Evolutionary conservation across 2,329 filamentous ascomycete genomes (phyloP).

Genomic region (Fusarium incarnatum): DNA sequence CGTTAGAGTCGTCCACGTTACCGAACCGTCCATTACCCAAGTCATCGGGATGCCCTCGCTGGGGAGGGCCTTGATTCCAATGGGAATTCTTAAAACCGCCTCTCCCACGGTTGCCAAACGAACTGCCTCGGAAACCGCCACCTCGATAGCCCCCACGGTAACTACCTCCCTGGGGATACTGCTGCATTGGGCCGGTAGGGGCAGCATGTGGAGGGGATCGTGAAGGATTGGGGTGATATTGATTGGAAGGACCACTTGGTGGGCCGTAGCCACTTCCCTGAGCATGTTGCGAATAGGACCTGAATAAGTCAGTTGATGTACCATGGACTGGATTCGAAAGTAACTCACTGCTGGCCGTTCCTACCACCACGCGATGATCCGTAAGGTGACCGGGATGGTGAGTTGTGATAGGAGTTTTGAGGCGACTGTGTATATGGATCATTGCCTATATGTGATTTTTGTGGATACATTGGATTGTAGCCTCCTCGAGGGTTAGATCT

Average conservation of each 20-base stretch:
- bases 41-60: constrained; percentile 43
- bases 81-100: constrained; percentile 76
- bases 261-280: constrained; percentile 63
- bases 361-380: constrained; percentile 55
- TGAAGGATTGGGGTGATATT: constrained; percentile 62
- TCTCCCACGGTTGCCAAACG: constrained; percentile 66
- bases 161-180: constrained; percentile 60
- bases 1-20: constrained; percentile 26
- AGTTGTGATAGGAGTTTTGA: constrained; percentile 61
- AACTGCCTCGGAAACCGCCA: constrained; percentile 70
- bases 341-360: constrained; percentile 56
- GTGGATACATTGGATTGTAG: constrained; percentile 54
- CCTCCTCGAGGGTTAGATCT: constrained; percentile 58
- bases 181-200: constrained; percentile 67
- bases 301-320: constrained; percentile 46
- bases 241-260: constrained; percentile 64
- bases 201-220: constrained; percentile 67
- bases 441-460: constrained; percentile 53
- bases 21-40: constrained; percentile 35
- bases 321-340: not conserved
- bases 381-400: constrained; percentile 59
- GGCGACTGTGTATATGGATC: constrained; percentile 58
- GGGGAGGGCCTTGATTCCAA: constrained; percentile 60
- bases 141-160: constrained; percentile 63
- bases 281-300: constrained; percentile 72